Evolutionary conservation across 371 early-diverging fungal species (phyloP).

Genomic region (Apophysomyces sp.): DNA sequence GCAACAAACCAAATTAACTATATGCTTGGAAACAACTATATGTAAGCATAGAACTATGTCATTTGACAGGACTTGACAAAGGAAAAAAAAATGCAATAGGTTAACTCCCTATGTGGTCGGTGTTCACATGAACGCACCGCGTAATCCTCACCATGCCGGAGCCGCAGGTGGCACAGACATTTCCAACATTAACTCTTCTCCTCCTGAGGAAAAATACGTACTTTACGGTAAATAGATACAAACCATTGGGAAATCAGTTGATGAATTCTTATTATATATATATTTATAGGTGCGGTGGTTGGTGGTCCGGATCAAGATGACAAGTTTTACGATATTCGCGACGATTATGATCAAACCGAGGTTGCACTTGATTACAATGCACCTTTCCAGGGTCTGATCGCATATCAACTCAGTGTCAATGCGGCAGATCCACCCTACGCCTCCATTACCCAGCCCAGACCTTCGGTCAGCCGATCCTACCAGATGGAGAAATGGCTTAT

Average conservation of each 20-base stretch:
- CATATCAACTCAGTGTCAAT: conserved; percentile 47
- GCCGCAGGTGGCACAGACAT: conserved; percentile 52
- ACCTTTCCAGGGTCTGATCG: conserved; percentile 48
- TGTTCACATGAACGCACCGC: conserved; percentile 52
- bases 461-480: conserved; percentile 9
- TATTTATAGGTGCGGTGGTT: conserved; percentile 37
- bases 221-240: conserved; percentile 47
- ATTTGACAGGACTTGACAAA: no score
- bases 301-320: conserved; percentile 55
- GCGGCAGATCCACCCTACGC: conserved; percentile 51
- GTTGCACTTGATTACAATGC: conserved; percentile 59
- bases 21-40: conserved; percentile 47
- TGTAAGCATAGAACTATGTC: conserved; percentile 30
- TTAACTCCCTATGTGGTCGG: conserved; percentile 54
- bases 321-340: conserved; percentile 41
- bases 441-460: conserved; percentile 29
- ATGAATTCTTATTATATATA: no score
- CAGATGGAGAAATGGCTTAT: conserved; percentile 40
- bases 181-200: conserved; percentile 29
- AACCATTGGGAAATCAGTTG: no score
- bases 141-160: conserved; percentile 57
- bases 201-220: conserved; percentile 24
- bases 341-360: conserved; percentile 52
- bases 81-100: no score
- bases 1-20: conserved; percentile 46